phyloP scores from a whole-genome alignment of 2,329 filamentous ascomycete species.

The Sporothrix globosa region DNA sequence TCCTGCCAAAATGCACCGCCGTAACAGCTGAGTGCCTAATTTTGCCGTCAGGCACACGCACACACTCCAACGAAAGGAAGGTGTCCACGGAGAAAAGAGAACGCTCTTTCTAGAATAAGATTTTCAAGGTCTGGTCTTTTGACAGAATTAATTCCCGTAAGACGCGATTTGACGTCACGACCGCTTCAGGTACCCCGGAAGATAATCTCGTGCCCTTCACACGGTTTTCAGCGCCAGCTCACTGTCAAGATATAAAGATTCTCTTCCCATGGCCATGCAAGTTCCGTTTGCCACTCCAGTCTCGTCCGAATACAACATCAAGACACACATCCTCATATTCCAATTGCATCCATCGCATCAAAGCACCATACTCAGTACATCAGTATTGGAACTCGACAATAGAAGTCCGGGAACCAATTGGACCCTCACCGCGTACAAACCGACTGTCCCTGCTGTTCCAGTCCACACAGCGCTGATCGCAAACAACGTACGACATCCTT shows the following conservation, averaged over 20 bases:
- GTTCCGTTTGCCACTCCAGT: constrained; percentile 17
- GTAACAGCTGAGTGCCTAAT: constrained; percentile 26
- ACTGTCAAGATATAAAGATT: not conserved
- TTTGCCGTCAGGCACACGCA: not conserved
- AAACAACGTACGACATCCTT: constrained; percentile 27
- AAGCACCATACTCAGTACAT: not conserved
- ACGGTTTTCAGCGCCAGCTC: not conserved
- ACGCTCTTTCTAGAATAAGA: constrained; percentile 4
- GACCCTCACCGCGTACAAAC: not conserved
- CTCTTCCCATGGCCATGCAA: not conserved
- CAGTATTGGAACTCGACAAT: not conserved
- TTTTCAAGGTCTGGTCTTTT: not conserved
- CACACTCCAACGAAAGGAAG: not conserved
- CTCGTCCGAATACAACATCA: not conserved
- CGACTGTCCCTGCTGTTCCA: not conserved
- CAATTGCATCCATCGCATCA: not conserved
- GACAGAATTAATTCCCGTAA: not conserved
- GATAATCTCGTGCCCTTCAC: not conserved
- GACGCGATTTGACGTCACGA: constrained; percentile 16
- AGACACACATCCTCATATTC: not conserved
- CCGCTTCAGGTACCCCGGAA: not conserved
- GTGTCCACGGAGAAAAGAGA: constrained; percentile 17
- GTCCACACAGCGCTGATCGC: not conserved
- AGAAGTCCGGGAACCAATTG: not conserved
- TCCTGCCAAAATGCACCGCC: constrained; percentile 8